Conservation (phyloP, 805 yeast genomes). For the Ogataea glucozyma region DNA sequence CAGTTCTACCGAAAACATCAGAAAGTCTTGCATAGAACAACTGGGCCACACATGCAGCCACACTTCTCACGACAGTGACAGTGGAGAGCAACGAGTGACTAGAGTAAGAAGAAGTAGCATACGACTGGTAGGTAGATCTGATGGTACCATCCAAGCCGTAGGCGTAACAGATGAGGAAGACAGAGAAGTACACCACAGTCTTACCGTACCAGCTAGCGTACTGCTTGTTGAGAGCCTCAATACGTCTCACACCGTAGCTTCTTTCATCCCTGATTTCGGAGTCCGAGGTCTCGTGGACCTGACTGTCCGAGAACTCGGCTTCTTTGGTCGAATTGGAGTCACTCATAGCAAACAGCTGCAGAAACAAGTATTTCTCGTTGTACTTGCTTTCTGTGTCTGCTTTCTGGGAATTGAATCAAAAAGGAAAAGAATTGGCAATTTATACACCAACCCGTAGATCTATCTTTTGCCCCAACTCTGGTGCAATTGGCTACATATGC, state of each 20-base stretch:
- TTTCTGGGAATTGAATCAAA: too few relatives aligned
- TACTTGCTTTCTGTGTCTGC: too few relatives aligned
- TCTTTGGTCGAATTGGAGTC: not conserved
- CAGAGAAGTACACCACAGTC: conserved; percentile 44
- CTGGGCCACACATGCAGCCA: conserved; percentile 67
- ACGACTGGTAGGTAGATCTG: conserved; percentile 49
- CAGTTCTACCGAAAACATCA: conserved; percentile 67
- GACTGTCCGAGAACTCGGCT: not conserved
- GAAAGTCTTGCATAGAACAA: conserved; percentile 64
- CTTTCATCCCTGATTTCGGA: conserved; percentile 18
- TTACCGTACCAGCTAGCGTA: conserved; percentile 39
- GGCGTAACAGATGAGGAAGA: conserved; percentile 57
- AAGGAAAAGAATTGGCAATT: too few relatives aligned
- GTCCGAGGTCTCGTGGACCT: not conserved
- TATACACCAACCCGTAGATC: too few relatives aligned
- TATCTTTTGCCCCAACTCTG: too few relatives aligned
- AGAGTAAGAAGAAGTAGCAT: conserved; percentile 56
- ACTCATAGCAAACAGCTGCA: not conserved
- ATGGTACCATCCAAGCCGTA: conserved; percentile 59
- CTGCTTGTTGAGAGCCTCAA: conserved; percentile 55
- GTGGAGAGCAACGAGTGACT: conserved; percentile 59
- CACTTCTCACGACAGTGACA: conserved; percentile 56
- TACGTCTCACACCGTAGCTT: conserved; percentile 55
- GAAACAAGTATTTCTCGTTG: too few relatives aligned
- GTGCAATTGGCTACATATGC: too few relatives aligned